These are phyloP conservation scores for Oryza longistaminata DNA, from an alignment of 176 grass and related monocot species.

Conservation along the genomic window DNA sequence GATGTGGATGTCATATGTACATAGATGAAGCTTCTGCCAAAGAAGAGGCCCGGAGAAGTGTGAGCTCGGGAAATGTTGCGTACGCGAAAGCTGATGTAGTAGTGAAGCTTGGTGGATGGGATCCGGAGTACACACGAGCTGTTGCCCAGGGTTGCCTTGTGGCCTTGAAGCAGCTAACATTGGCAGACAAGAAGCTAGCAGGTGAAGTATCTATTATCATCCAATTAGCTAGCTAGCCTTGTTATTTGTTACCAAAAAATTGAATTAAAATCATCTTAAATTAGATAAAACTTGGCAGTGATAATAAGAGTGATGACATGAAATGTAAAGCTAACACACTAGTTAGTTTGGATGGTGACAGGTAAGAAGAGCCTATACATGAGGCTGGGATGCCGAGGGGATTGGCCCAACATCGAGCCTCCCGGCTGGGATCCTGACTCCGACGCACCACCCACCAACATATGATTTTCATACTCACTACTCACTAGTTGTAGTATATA, in stretches of 20 bases:
- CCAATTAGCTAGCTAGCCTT: not conserved
- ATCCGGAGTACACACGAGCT: slow-evolving; percentile 60
- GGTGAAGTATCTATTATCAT: slow-evolving; percentile 38
- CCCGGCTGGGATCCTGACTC: slow-evolving; percentile 86
- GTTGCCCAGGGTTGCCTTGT: slow-evolving; percentile 85
- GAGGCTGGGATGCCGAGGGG: slow-evolving; percentile 87
- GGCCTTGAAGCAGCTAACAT: slow-evolving; percentile 84
- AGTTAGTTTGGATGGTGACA: slow-evolving; percentile 29
- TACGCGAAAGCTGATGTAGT: slow-evolving; percentile 87
- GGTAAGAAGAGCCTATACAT: slow-evolving; percentile 98
- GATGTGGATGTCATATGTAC: not conserved
- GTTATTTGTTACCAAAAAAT: not conserved
- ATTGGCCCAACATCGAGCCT: slow-evolving; percentile 93
- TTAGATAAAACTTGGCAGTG: not conserved
- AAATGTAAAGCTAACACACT: not conserved
- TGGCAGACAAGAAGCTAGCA: slow-evolving; percentile 84
- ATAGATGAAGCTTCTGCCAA: slow-evolving; percentile 82
- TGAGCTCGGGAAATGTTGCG: slow-evolving; percentile 56
- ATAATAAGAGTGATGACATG: not conserved
- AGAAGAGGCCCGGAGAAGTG: slow-evolving; percentile 71
- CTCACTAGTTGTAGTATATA: too few relatives aligned
- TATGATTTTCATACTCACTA: not conserved
- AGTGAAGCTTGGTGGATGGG: slow-evolving; percentile 89
- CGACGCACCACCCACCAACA: slow-evolving; percentile 44
- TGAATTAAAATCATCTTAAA: not conserved